Base-by-base conservation (phyloP, 2,329 filamentous ascomycete genomes). In the Sporothrix luriei region DNA sequence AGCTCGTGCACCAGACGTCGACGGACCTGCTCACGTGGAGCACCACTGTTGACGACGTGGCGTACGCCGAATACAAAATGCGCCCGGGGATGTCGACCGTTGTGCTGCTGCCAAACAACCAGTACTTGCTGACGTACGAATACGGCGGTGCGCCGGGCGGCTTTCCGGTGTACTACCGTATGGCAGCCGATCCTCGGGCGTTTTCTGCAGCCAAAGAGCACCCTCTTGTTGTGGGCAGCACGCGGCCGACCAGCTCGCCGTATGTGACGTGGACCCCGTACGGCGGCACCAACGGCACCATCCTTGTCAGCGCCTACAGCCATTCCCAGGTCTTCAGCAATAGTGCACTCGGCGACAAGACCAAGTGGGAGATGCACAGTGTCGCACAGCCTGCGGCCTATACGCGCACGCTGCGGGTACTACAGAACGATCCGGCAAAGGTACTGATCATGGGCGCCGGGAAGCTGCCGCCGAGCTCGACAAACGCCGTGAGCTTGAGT, bases 21-120 rank as follows among this genome's bases (percentile, higher is more conserved):
- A 81, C 79, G 0, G 87, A 92, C 75, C 81, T 91, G 29, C 78
- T 81, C 71, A 84, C 76, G n/a, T 92, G 89, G 89, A 83, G 83
- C 33, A 75, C 82, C 0, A 80, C 86, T 13, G 83, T 90, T 66
- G 82, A 89, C 72, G 89, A 92, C 74, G 88, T 61, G 4, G 66
- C 84, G 19, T 89, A 90, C 73, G 78, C 82, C n/a, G 82, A 80
- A 68, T 90, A 90, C 78, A 85, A 83, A 3, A 86, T 84, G 71
- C 86, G 90, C 1, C 90, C 90, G 0, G 90, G 90, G 65, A 91
- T 92, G 90, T 85, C 89, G 2, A 86, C 84, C 0, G 81, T 91
- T 10, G 82, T 84, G 1, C 75, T 82, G 75, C 82, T 91, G 80
- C 88, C 73, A 48, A 85, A 85, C 73, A 85, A 84, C 69, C 79